Evolutionary conservation across 2,329 filamentous ascomycete genomes (phyloP).

Genomic region (Lasiodiplodia citricola): DNA sequence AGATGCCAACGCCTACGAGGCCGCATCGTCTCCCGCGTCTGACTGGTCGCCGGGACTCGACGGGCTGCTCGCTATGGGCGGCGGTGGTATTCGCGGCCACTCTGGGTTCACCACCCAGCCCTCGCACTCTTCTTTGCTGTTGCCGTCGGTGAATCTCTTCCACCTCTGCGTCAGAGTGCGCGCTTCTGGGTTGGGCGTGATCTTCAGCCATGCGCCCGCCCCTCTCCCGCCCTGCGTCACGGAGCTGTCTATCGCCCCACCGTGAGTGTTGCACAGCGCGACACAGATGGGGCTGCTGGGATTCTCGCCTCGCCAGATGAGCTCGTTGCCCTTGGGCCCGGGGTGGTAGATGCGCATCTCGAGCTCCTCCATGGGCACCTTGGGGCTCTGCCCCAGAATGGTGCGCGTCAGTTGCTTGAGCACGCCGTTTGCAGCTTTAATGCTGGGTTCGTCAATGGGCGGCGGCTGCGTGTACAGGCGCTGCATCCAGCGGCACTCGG

Average conservation of each 20-base stretch:
- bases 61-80: not conserved
- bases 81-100: conserved; percentile 12
- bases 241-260: conserved; percentile 45
- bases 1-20: not conserved
- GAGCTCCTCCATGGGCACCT: conserved; percentile 37
- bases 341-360: conserved; percentile 49
- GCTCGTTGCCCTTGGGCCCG: conserved; percentile 43
- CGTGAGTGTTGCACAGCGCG: conserved; percentile 41
- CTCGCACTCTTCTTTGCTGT: conserved; percentile 16
- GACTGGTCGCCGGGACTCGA: not conserved
- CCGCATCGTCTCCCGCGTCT: not conserved
- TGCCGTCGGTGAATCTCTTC: conserved; percentile 21
- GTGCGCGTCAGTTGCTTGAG: conserved; percentile 41
- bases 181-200: conserved; percentile 28
- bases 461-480: conserved; percentile 30
- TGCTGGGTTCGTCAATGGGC: conserved; percentile 29
- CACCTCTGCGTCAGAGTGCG: conserved; percentile 23
- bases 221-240: conserved; percentile 40
- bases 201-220: conserved; percentile 39
- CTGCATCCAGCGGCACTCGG: conserved; percentile 6
- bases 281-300: conserved; percentile 17
- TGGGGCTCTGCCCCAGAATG: conserved; percentile 30
- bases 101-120: conserved; percentile 19
- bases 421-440: conserved; percentile 33
- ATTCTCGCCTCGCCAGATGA: conserved; percentile 45